These are phyloP conservation scores for Allomyces javanicus DNA, from an alignment of 192 early-diverging fungal genomes.

Conservation along the genomic window DNA sequence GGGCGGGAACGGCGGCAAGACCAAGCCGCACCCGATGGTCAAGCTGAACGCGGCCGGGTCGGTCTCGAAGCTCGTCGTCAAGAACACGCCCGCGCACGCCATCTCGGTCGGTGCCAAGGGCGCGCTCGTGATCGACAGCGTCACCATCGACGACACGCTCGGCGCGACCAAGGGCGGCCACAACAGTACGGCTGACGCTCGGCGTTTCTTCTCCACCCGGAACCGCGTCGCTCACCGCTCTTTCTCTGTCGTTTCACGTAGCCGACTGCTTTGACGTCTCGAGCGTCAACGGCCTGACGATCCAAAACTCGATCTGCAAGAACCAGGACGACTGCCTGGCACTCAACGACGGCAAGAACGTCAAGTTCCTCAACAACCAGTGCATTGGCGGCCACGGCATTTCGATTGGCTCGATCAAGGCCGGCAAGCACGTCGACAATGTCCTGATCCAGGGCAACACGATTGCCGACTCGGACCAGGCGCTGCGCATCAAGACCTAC, in stretches of 20 bases:
- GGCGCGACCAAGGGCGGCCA: too few species aligned
- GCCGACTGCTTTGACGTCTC: constrained; percentile 6
- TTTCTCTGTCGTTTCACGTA: too few species aligned
- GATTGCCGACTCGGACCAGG: neutral
- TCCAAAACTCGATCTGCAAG: constrained; percentile 4
- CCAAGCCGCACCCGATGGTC: constrained; percentile 5
- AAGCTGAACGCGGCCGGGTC: neutral
- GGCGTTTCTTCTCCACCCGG: too few species aligned
- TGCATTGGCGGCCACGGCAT: constrained; percentile 9
- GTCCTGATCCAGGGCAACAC: constrained; percentile 4
- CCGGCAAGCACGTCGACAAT: neutral
- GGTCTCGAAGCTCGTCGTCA: constrained; percentile 3
- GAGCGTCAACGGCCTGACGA: neutral
- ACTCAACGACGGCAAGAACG: constrained; percentile 5
- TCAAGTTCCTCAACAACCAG: constrained; percentile 9
- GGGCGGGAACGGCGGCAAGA: constrained; percentile 9
- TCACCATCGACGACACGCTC: constrained; percentile 8
- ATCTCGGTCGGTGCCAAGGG: constrained; percentile 5
- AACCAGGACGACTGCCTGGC: constrained; percentile 14
- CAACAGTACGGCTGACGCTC: too few species aligned
- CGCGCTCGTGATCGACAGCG: constrained; percentile 3
- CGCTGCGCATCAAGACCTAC: constrained; percentile 10
- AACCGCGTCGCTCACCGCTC: too few species aligned
- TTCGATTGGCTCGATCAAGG: constrained; percentile 2
- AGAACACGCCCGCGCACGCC: constrained; percentile 9